Conservation (phyloP, 129 eudicot genomes). For the Lactuca sativa region DNA sequence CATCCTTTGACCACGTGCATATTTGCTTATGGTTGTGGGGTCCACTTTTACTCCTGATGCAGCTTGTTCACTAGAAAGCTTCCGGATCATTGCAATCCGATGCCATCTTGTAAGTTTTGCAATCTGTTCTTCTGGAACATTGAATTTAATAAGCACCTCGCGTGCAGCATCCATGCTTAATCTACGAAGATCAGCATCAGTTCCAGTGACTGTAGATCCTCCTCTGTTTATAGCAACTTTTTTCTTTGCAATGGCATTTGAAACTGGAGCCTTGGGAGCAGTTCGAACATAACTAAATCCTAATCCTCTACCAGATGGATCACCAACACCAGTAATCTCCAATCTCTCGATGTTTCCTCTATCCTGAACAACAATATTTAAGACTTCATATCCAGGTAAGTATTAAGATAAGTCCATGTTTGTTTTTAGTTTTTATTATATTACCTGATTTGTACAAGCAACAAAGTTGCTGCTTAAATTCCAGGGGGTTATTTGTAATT, state of each 20-base stretch:
- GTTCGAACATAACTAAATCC: constrained; percentile 94
- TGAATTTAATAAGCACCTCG: constrained; percentile 94
- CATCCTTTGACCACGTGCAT: constrained; percentile 97
- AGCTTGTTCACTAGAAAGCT: constrained; percentile 97
- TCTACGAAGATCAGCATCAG: constrained; percentile 95
- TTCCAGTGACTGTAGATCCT: constrained; percentile 89
- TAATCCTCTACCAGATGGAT: constrained; percentile 93
- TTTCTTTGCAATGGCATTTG: constrained; percentile 80
- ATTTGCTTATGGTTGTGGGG: constrained; percentile 85
- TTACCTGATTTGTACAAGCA: constrained; percentile 91
- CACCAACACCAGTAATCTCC: constrained; percentile 98
- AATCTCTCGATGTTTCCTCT: constrained; percentile 89
- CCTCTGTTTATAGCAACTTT: constrained; percentile 66
- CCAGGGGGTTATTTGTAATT: constrained; percentile 97
- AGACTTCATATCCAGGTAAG: constrained; percentile 1
- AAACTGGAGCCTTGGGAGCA: constrained; percentile 81
- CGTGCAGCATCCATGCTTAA: constrained; percentile 98
- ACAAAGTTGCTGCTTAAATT: constrained; percentile 91
- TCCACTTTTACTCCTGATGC: constrained; percentile 95
- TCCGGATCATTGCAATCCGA: constrained; percentile 93
- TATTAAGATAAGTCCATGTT: too few species aligned
- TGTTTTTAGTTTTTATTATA: not conserved
- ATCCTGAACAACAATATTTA: constrained; percentile 49
- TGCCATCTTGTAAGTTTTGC: constrained; percentile 90
- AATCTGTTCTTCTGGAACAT: constrained; percentile 89